Base-by-base conservation (phyloP, 2,329 filamentous ascomycete genomes). In the Botrytis porri region DNA sequence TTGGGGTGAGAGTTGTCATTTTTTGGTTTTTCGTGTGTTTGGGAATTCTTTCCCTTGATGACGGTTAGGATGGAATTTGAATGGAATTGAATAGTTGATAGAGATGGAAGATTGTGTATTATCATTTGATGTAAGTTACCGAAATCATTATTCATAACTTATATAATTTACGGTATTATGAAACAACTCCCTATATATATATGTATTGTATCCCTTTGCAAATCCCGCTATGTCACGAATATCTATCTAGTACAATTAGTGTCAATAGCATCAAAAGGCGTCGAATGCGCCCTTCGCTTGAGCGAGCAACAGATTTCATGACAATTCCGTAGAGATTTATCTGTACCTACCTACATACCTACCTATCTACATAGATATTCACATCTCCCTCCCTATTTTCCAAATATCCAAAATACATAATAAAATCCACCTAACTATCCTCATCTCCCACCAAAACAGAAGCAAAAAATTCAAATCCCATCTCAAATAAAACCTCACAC, bases 401-500 rank as follows among this genome's bases (percentile, higher is more conserved):
- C 0, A n/a, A n/a, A 6, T 14, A 14, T 51, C 22, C 3, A 45
- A 45, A 1, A 22, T 45, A 45, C 5, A 20, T 7, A 25, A 51
- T 6, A 20, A 7, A 25, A 51, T 6, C 1, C 22, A 25, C 10
- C 10, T 25, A 14, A n/a, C 25, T 51, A 51, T n/a, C 4, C 14
- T 25, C 48, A n/a, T 51, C 4, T 12, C 1, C 10, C 45, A 12
- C 0, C 25, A 51, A 51, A 51, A n/a, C 25, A 51, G n/a, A 51
- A n/a, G 4, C 10, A 51, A 51, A 51, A n/a, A 4, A 51, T 51
- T 4, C 25, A 51, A 51, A 51, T n/a, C 10, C 10, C 5, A 51
- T 51, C 12, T 16, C 1, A 14, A 54, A n/a, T 0, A n/a, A 14
- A 0, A 54, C 0, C 25, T n/a, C 12, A n/a, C 10, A 54, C 0